Conservation (phyloP, 306 rosid species). For the Cajanus cajan region DNA sequence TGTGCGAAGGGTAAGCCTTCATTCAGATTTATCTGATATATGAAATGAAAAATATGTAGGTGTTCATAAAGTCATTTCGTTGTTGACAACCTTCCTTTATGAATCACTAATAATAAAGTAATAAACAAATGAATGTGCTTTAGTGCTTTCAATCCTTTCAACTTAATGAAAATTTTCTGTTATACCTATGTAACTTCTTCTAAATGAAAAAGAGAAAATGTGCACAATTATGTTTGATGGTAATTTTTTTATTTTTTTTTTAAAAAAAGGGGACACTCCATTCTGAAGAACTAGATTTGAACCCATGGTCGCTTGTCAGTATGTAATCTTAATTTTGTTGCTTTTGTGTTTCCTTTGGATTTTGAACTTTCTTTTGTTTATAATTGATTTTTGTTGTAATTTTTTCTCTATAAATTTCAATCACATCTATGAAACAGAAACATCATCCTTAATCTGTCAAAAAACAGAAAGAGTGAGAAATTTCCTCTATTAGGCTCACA, state of each 20-base stretch:
- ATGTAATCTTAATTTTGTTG: not conserved
- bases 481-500: not conserved
- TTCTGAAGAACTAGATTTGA: constrained; percentile 9
- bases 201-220: not conserved
- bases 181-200: not conserved
- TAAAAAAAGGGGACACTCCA: not conserved
- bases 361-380: not conserved
- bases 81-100: constrained; percentile 13
- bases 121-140: not conserved
- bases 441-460: not conserved
- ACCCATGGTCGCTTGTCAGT: not conserved
- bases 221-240: not conserved
- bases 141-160: constrained; percentile 24
- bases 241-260: no score
- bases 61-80: constrained; percentile 19
- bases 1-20: constrained; percentile 65
- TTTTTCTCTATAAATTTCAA: not conserved
- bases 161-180: constrained; percentile 12
- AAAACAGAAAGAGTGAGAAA: not conserved
- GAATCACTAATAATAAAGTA: not conserved
- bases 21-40: constrained; percentile 6
- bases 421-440: not conserved
- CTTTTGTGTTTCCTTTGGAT: not conserved
- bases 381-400: not conserved
- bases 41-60: not conserved